phyloP scores from a whole-genome alignment of 2,329 filamentous ascomycete species.

The Sarocladiaceae sp. region DNA sequence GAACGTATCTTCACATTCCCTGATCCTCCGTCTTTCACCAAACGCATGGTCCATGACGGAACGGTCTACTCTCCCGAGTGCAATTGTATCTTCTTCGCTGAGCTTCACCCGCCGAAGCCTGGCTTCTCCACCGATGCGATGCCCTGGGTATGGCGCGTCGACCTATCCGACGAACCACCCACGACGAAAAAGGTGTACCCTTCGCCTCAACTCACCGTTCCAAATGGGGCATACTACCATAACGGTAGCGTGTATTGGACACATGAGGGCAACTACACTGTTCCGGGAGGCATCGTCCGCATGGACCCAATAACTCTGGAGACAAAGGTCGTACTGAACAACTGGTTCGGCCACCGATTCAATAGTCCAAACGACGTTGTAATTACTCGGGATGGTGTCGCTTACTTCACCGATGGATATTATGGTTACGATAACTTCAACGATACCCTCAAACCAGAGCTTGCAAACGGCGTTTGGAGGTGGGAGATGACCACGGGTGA shows the following conservation, averaged over 20 bases:
- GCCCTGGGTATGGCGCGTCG: slow-evolving; percentile 14
- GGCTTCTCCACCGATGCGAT: slow-evolving; percentile 14
- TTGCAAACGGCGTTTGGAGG: slow-evolving; percentile 16
- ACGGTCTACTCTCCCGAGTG: slow-evolving; percentile 15
- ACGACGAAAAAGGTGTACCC: slow-evolving; percentile 15
- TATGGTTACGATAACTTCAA: slow-evolving; percentile 17
- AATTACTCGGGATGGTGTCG: slow-evolving; percentile 13
- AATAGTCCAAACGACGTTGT: slow-evolving; percentile 17
- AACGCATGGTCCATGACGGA: slow-evolving; percentile 13
- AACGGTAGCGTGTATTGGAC: slow-evolving; percentile 15
- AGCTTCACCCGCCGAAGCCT: slow-evolving; percentile 13
- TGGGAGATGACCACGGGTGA: slow-evolving; percentile 14
- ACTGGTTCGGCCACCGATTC: slow-evolving; percentile 16
- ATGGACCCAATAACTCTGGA: slow-evolving; percentile 13
- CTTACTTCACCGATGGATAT: slow-evolving; percentile 16
- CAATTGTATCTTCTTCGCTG: slow-evolving; percentile 15
- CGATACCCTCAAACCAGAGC: slow-evolving; percentile 15
- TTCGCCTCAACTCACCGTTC: slow-evolving; percentile 13
- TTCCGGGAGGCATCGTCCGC: slow-evolving; percentile 12
- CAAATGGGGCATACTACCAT: slow-evolving; percentile 16
- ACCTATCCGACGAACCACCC: slow-evolving; percentile 11
- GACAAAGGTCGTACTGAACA: slow-evolving; percentile 14
- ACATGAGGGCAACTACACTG: slow-evolving; percentile 15
- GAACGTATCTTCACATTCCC: slow-evolving; percentile 14
- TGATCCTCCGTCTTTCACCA: slow-evolving; percentile 12